Evolutionary conservation across 2,329 filamentous ascomycete species (phyloP), one percentile per base, ranked within the genome.

Genomic region (Coniochaeta sp.): DNA sequence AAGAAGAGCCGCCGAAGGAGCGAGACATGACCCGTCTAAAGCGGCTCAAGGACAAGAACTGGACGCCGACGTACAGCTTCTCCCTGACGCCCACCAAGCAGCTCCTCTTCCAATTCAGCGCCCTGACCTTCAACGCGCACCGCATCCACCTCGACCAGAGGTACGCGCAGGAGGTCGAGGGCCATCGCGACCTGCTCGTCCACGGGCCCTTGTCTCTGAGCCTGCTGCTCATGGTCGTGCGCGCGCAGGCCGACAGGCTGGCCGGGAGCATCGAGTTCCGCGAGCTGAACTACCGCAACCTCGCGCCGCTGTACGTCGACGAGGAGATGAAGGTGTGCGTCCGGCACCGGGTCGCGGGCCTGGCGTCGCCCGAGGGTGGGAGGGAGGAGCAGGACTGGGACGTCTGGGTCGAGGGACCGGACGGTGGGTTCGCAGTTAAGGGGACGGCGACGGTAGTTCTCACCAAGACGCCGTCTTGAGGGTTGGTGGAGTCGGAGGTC

Each of bases 101-200:
- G 4, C 79, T 96, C 4, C 82, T 99, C 51, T 96, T 95, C 71
- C 83, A 91, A 53, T 97, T 92, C 74, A 94, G 87, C 18, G 91
- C 91, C 0, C 79, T 99, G 30, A 92, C 88, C 2, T 91, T 90
- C 74, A 99, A 99, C 67, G 89, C 90, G 1, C 94, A 99, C 68
- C 76, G 79, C 14, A 96, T 99, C 59, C 94, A 99, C 69, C 76
- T 95, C 20, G 88, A 96, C 66, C 78, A 77, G 1, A 63, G 76
- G 40, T 95, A 89, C 68, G 84, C 83, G 49, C 77, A 78, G 33
- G 72, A 79, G 12, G 72, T 84, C 12, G 94, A 97, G 67, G 87
- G 87, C 10, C 85, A 95, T 65, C 77, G 77, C 4, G 80, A 84
- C 54, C 73, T 90, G 24, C 77, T 97, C 14, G 88, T 97, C 51